phyloP scores from a whole-genome alignment of 2,329 filamentous ascomycete genomes.

The Ustilaginoidea virens region DNA sequence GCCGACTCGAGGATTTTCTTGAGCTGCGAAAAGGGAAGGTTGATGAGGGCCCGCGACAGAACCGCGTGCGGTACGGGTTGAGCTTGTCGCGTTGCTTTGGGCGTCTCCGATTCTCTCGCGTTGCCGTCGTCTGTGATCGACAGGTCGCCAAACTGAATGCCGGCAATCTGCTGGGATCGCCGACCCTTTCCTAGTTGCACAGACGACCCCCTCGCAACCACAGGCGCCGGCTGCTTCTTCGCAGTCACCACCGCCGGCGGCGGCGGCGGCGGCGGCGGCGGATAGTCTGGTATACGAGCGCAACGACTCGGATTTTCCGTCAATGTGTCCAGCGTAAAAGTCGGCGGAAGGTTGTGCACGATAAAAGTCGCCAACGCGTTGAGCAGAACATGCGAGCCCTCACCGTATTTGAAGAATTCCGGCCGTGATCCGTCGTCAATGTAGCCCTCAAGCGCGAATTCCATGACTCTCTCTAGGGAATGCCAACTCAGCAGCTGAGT shows the following conservation, averaged over 20 bases:
- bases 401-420: constrained; percentile 34
- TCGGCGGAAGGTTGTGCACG: constrained; percentile 39
- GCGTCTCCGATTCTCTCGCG: constrained; percentile 15
- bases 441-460: constrained; percentile 35
- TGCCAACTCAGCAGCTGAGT: constrained; percentile 44
- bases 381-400: constrained; percentile 38
- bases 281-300: constrained; percentile 21
- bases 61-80: constrained; percentile 25
- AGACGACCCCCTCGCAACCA: constrained; percentile 21
- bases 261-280: constrained; percentile 6
- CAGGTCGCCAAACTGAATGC: constrained; percentile 59
- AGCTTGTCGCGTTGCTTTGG: constrained; percentile 11
- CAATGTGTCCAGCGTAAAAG: constrained; percentile 41
- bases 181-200: constrained; percentile 20
- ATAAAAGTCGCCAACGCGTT: constrained; percentile 42
- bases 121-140: constrained; percentile 19
- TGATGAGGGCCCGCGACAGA: constrained; percentile 53
- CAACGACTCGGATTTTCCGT: constrained; percentile 20
- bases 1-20: constrained; percentile 48
- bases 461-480: constrained; percentile 43
- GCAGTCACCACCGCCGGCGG: no score
- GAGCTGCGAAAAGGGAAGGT: constrained; percentile 52
- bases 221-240: constrained; percentile 7
- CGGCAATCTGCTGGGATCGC: constrained; percentile 37
- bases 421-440: constrained; percentile 19